These are phyloP conservation scores for Trichoderma sp. DNA, from an alignment of 2,329 filamentous ascomycete species.

Conservation along the genomic window DNA sequence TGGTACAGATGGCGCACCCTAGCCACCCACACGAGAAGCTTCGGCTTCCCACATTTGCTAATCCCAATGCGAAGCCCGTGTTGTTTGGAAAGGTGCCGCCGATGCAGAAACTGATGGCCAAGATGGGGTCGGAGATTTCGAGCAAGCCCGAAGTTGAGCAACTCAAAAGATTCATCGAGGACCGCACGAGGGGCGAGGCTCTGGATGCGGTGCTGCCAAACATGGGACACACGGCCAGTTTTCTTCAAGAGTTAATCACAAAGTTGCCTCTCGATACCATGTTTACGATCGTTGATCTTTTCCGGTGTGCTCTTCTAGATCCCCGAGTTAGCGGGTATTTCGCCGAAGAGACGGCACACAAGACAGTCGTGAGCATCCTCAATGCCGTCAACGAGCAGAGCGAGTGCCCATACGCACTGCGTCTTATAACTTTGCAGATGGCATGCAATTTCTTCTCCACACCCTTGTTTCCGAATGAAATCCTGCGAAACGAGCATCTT, in stretches of 20 bases:
- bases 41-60: constrained; percentile 66
- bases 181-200: constrained; percentile 54
- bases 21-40: constrained; percentile 72
- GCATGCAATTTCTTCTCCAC: constrained; percentile 82
- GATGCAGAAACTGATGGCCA: constrained; percentile 74
- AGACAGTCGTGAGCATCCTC: constrained; percentile 61
- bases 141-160: constrained; percentile 57
- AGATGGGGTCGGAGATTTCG: constrained; percentile 62
- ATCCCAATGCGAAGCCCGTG: constrained; percentile 61
- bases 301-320: constrained; percentile 74
- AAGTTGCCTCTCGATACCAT: constrained; percentile 61
- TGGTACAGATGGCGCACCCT: constrained; percentile 72
- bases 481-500: constrained; percentile 52
- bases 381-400: constrained; percentile 54
- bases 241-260: constrained; percentile 54
- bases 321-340: constrained; percentile 77
- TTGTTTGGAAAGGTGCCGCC: constrained; percentile 77
- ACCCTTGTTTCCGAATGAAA: constrained; percentile 63
- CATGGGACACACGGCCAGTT: constrained; percentile 60
- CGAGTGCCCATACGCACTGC: constrained; percentile 72
- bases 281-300: constrained; percentile 82
- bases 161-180: constrained; percentile 69
- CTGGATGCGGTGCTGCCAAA: constrained; percentile 69
- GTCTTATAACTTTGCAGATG: constrained; percentile 79
- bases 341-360: constrained; percentile 67